Conservation (phyloP, 495 filamentous ascomycete genomes). For the Extremus antarcticus region DNA sequence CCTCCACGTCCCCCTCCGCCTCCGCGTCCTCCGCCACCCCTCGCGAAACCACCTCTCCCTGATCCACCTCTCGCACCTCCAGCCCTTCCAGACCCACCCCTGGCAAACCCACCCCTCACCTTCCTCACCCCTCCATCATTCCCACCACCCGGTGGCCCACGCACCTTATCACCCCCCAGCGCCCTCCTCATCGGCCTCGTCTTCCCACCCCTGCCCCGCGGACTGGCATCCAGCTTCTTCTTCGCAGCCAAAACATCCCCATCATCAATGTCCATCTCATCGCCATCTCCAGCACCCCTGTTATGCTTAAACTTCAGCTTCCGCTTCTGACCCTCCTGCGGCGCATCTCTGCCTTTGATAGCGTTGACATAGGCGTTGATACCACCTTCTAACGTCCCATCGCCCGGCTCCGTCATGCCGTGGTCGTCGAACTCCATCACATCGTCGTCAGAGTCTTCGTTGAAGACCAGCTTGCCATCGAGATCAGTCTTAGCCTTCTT, state of each 20-base stretch:
- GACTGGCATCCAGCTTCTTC: not conserved
- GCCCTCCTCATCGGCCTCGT: conserved; percentile 35
- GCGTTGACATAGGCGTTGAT: conserved; percentile 90
- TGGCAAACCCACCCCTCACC: conserved; percentile 5
- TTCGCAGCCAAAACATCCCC: conserved; percentile 33
- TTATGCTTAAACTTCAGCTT: conserved; percentile 74
- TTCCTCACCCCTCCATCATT: conserved; percentile 10
- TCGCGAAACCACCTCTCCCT: too few relatives aligned
- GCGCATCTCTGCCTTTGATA: conserved; percentile 71
- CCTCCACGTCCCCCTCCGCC: too few relatives aligned
- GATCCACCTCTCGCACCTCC: not conserved
- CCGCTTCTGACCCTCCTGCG: conserved; percentile 69
- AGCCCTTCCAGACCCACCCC: conserved; percentile 4
- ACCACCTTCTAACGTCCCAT: conserved; percentile 41
- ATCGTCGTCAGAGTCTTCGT: conserved; percentile 42
- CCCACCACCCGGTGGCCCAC: not conserved
- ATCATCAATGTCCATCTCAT: conserved; percentile 66
- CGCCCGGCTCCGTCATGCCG: conserved; percentile 41
- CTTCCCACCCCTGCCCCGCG: conserved; percentile 25
- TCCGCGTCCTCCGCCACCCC: too few relatives aligned
- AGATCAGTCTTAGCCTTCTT: conserved; percentile 61
- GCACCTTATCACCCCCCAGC: conserved; percentile 17
- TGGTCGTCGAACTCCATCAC: conserved; percentile 32
- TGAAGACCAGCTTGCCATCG: conserved; percentile 82
- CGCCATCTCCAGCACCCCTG: conserved; percentile 47